These are phyloP conservation scores for Anethum foeniculum DNA, from an alignment of 140 eudicot species.

Conservation along the genomic window DNA sequence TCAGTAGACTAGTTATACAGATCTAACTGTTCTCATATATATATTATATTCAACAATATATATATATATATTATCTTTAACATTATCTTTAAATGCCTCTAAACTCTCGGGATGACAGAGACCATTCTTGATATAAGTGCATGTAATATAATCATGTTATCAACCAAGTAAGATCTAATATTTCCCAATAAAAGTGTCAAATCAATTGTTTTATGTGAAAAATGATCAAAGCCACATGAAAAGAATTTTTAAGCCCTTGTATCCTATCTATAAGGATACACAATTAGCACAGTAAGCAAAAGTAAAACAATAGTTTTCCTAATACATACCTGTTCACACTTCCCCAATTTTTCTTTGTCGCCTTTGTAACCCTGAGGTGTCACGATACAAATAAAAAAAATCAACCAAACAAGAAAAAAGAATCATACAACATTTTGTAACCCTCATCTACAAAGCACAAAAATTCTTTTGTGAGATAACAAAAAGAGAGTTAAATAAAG, in stretches of 20 bases:
- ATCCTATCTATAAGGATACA: background rate
- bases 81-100: background rate
- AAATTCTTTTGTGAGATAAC: background rate
- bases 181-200: background rate
- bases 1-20: too few relatives aligned
- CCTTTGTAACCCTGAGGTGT: slow-evolving; percentile 64
- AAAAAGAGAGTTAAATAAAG: background rate
- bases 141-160: background rate
- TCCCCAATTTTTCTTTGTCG: slow-evolving; percentile 67
- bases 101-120: background rate
- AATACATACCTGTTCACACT: slow-evolving; percentile 71
- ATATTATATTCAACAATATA: too few relatives aligned
- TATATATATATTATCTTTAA: background rate
- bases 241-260: background rate
- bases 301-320: background rate
- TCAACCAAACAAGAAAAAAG: background rate
- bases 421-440: background rate
- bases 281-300: background rate
- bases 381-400: slow-evolving; percentile 22
- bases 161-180: background rate
- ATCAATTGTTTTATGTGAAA: background rate
- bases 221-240: background rate
- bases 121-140: background rate
- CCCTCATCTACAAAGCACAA: background rate
- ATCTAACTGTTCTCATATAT: too few relatives aligned